phyloP scores from a whole-genome alignment of 129 eudicot genomes.

The Arctium minus region DNA sequence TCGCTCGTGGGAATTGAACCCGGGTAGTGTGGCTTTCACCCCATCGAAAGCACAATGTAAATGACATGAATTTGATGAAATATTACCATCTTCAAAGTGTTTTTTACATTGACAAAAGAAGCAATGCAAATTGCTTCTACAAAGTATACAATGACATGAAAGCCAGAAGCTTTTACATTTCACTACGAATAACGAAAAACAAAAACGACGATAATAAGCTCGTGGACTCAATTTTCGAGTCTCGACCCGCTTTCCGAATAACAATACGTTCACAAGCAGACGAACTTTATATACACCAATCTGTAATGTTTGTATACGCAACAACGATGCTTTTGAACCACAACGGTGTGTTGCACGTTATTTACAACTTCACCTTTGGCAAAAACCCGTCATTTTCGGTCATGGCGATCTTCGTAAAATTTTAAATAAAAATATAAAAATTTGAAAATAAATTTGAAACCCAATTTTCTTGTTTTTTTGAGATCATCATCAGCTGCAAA shows the following conservation, averaged over 20 bases:
- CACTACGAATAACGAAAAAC: constrained; percentile 10
- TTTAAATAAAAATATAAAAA: constrained; percentile 1
- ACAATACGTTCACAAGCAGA: constrained; percentile 10
- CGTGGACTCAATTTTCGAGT: constrained; percentile 43
- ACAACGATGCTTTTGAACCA: constrained; percentile 38
- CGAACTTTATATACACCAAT: constrained; percentile 32
- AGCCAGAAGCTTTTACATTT: constrained; percentile 34
- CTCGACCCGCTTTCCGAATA: constrained; percentile 40
- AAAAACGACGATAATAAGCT: constrained; percentile 16
- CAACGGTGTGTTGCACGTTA: constrained; percentile 60
- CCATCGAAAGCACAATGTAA: background rate
- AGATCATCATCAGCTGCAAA: constrained; percentile 64
- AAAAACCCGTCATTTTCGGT: constrained; percentile 25
- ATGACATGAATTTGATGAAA: constrained; percentile 17
- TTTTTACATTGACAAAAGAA: constrained; percentile 13
- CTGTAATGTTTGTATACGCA: constrained; percentile 21
- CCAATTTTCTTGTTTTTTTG: background rate
- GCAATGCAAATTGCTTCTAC: too few species aligned
- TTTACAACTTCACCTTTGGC: constrained; percentile 76
- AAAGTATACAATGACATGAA: background rate
- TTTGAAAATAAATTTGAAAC: background rate
- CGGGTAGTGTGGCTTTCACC: too few species aligned
- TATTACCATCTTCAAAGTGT: constrained; percentile 17
- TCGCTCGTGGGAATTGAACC: too few species aligned
- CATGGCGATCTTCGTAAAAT: constrained; percentile 4